Conservation (phyloP, 305 asterid genomes). For the Euphrasia arctica region DNA sequence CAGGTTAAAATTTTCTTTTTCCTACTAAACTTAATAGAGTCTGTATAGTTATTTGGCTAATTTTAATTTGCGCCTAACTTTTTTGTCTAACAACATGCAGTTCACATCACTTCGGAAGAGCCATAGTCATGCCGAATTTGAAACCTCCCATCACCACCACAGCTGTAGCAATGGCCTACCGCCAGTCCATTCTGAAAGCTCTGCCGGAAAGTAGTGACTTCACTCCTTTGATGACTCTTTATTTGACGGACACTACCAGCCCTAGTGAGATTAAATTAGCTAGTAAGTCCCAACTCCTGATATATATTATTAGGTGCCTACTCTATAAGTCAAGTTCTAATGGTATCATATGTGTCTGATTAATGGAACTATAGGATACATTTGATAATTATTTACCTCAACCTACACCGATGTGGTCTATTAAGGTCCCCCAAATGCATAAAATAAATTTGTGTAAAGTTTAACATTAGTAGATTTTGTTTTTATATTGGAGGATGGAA, state of each 20-base stretch:
- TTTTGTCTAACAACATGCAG: constrained; percentile 35
- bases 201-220: constrained; percentile 57
- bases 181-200: constrained; percentile 62
- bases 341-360: neutral
- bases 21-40: neutral
- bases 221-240: constrained; percentile 93
- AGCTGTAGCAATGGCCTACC: constrained; percentile 71
- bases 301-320: constrained; percentile 8
- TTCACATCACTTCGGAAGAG: constrained; percentile 79
- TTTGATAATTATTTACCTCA: constrained; percentile 7
- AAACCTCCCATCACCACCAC: constrained; percentile 90
- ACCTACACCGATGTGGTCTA: neutral
- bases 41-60: constrained; percentile 3
- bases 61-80: constrained; percentile 7
- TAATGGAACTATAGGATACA: constrained; percentile 19
- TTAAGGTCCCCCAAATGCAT: constrained; percentile 1
- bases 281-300: constrained; percentile 47
- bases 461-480: neutral
- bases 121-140: constrained; percentile 89
- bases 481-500: constrained; percentile 3
- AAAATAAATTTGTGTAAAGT: neutral
- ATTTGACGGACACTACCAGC: constrained; percentile 78
- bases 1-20: constrained; percentile 48
- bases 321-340: constrained; percentile 7
- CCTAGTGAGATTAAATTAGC: constrained; percentile 81